Evolutionary conservation across 2,329 filamentous ascomycete genomes (phyloP), one percentile per base, ranked within the genome.

Genomic region (Sporothrix protearum): DNA sequence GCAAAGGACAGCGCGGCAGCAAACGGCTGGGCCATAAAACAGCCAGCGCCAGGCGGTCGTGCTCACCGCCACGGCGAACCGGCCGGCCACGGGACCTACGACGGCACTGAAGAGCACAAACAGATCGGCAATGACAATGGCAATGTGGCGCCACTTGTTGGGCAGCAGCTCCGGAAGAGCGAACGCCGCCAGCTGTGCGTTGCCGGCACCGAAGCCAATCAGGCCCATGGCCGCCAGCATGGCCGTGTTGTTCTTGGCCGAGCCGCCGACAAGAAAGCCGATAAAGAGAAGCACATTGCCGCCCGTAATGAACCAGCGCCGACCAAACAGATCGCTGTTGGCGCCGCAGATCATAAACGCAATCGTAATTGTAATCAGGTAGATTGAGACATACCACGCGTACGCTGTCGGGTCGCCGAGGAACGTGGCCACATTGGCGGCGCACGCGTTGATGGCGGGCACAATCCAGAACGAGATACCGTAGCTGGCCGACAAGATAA

Each of bases 71-170:
- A 78, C 80, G 2, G 80, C 81, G 74, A 80, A 84, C 19, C 83
- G 77, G 19, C 80, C 83, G 10, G 81, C 82, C 9, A 85, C 81
- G 2, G 83, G 83, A 0, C 80, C 82, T 3, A 85, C 78, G 30
- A 85, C 80, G 10, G 85, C 82, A 1, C 81, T 80, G 70, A 85
- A 77, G 64, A 82, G 82, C 16, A 83, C 80, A 2, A 79, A 79
- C 28, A 80, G 74, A 74, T 83, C 82, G 3, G 82, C 82, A 59
- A 85, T 77, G 1, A 82, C 80, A 70, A 84, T 80, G 66, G 79
- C 80, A 39, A 81, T 82, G 74, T 84, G 81, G 69, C 83, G 76
- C 82, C 82, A 84, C 75, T 84, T 85, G 76, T 84, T 84, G 0
- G 83, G 83, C 1, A 85, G 78, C 28, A 85, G 79, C 73, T 84